These are phyloP conservation scores for Crithidia sp. DNA, from an alignment of 208 protist genomes.

Conservation along the genomic window DNA sequence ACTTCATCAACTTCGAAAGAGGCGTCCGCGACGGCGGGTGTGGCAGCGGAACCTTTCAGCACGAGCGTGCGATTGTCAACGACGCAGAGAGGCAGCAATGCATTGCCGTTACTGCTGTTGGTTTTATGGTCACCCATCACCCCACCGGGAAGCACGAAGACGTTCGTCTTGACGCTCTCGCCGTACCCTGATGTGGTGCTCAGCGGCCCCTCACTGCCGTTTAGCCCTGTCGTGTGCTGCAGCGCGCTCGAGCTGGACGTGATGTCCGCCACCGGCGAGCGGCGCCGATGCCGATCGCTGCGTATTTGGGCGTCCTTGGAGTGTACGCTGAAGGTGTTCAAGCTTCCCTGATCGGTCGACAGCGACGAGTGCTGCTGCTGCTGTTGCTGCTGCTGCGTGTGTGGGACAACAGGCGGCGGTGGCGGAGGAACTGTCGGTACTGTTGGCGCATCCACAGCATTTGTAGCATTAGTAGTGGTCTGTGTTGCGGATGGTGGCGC, in stretches of 20 bases:
- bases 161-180: constrained; percentile 17
- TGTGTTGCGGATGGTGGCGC: neutral
- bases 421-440: no score
- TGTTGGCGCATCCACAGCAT: no score
- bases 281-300: neutral
- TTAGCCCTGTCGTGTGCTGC: neutral
- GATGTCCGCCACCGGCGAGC: neutral
- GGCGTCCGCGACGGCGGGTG: no score
- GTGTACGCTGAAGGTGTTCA: neutral
- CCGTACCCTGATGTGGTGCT: constrained; percentile 19
- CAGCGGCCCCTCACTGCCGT: neutral
- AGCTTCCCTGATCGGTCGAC: neutral
- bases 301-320: constrained; percentile 7
- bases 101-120: neutral
- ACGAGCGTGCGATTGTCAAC: neutral
- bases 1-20: constrained; percentile 36
- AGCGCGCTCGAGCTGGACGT: neutral
- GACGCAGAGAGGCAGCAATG: no score
- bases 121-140: neutral
- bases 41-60: neutral
- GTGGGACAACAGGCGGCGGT: neutral
- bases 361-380: neutral
- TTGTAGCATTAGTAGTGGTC: no score
- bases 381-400: constrained; percentile 1
- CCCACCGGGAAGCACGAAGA: constrained; percentile 1